Percentiles rank a stretch among this genome's conserved stretches.
phyloP scores from a whole-genome alignment of 805 yeast species.

The Candida loeiensis region DNA sequence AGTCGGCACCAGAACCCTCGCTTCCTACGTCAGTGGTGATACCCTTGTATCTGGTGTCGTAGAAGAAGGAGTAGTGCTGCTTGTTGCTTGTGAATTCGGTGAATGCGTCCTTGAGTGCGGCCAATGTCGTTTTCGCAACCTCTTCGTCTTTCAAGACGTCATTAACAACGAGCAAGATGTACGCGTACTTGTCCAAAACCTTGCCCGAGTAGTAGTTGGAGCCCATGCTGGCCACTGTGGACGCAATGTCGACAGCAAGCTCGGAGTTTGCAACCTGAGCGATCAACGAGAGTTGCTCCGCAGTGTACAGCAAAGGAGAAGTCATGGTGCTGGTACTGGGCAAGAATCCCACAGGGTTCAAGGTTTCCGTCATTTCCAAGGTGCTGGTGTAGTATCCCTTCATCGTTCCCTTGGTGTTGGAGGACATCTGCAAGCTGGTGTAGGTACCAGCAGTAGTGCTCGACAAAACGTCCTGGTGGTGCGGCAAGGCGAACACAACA shows the following conservation, averaged over 20 bases:
- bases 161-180: conserved; percentile 48
- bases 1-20: conserved; percentile 48
- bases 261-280: conserved; percentile 47
- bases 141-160: conserved; percentile 45
- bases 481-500: conserved; percentile 52
- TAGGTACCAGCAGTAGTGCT: conserved; percentile 21
- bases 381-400: conserved; percentile 40
- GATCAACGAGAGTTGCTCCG: conserved; percentile 40
- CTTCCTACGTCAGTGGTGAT: conserved; percentile 51
- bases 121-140: conserved; percentile 33
- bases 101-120: conserved; percentile 43
- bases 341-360: conserved; percentile 40
- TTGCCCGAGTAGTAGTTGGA: conserved; percentile 55
- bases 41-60: conserved; percentile 55
- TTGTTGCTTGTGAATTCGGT: conserved; percentile 35
- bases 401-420: conserved; percentile 53
- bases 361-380: conserved; percentile 36
- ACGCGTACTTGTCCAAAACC: conserved; percentile 53
- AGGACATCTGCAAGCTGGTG: conserved; percentile 43
- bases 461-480: conserved; percentile 42
- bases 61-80: conserved; percentile 49
- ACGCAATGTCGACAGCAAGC: conserved; percentile 43
- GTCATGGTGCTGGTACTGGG: conserved; percentile 42
- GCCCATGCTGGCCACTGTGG: conserved; percentile 33
- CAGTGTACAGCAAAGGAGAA: conserved; percentile 33